Base-by-base conservation (phyloP, 306 rosid species). In the Ceratonia siliqua region DNA sequence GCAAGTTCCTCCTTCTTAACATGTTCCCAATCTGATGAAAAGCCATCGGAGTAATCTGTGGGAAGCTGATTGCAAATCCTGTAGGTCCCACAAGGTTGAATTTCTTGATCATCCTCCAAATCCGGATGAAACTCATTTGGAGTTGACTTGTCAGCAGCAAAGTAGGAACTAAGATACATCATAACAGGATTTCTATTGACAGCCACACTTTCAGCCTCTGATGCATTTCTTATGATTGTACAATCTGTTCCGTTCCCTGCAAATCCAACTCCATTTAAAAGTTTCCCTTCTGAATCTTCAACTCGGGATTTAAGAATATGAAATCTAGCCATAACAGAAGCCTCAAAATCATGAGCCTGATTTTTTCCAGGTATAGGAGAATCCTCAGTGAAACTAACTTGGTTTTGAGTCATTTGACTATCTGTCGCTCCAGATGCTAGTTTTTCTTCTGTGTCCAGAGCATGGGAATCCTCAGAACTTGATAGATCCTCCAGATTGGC, bases 1-100 rank as follows among this genome's bases (percentile, higher is more conserved):
- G 38, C 75, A 71, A 76, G 57, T 75, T 86, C 88, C 72, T 89
- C 86, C n/a, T 79, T 72, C 85, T 77, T 61, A 14, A 92, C 87
- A 61, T 88, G 93, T 69, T 90, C 99, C 96, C 99, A 89, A 15
- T 94, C 97, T 15, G 88, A 87, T 21, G 91, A 52, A 4, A 69
- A 54, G 81, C 74, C 84, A 71, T 89, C 94, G 1, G 71, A 78
- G 80, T 62, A 48, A 76, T 76, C 74, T 21, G 70, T 70, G 43
- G 70, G 78, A 72, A 22, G 78, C 62, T 54, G 79, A 68, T 68
- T 48, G 64, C 25, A 81, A 50, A 50, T 61, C 49, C 63, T 32
- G 53, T 53, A 71, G 57, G 80, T 41, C 62, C n/a, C 38, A n/a
- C 32, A 50, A 72, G 71, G 67, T 42, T 82, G 82, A 53, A 56